Evolutionary conservation across 768 basidiomycete species (phyloP), one percentile per base, ranked within the genome.

Genomic region (Lentinula sp.): DNA sequence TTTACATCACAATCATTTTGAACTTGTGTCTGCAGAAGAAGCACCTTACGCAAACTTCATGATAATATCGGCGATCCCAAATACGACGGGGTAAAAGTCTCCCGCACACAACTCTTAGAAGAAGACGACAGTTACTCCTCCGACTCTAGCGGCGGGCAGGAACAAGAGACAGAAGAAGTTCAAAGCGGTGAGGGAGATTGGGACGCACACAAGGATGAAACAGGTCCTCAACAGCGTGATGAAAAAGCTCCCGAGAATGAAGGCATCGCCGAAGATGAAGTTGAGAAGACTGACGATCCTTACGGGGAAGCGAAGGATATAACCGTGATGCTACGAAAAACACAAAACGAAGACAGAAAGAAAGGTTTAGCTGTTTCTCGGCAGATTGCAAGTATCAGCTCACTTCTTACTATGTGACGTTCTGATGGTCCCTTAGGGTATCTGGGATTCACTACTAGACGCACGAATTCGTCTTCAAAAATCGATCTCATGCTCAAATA

Each of bases 381-480:
- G 63, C 96, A 98, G 74, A 82, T 94, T 59, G 96, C 91, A 67
- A 61, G 90, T 76, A 50, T 43, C 28, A 23, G 16, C 10, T 55
- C 10, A 64, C 54, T 59, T 28, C 37, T 18, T 15, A 13, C 40
- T 13, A 28, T 32, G 23, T 55, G 1, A 31, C 45, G 18, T 11
- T 15, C 52, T 28, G 37, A 53, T 57, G n/a, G 15, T 21, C 51
- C 65, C 50, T 51, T 45, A 98, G 94, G 77, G 79, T 2, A 73
- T 95, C 39, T 97, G 93, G 90, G 93, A 98, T 70, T 78, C 81
- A 4, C 78, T 98, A 40, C 79, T 98, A 32, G 92, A 97, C 69
- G 84, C 91, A n/a, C 85, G 96, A 39, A 98, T 98, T 70, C 87
- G 87, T 28, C 73, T 97, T 48, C 96, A 98, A 74, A 98, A 95